phyloP scores from a whole-genome alignment of 495 filamentous ascomycete genomes.

The Cryomyces antarcticus region DNA sequence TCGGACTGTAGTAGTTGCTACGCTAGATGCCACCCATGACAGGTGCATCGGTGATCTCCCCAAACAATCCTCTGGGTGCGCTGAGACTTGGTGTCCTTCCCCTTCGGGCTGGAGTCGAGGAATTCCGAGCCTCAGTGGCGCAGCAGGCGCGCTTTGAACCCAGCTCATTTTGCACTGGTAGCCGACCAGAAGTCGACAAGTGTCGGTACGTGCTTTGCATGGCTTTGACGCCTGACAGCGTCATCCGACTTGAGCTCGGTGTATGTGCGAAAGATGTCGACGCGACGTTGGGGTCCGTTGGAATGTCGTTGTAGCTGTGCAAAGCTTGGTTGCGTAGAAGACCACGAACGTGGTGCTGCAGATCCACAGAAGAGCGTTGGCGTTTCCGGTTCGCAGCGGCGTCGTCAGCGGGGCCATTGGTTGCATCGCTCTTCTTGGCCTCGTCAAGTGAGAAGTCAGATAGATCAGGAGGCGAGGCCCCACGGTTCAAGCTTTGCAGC shows the following conservation, averaged over 20 bases:
- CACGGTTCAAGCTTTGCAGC: conserved; percentile 11
- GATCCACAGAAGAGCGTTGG: no score
- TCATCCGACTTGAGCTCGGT: conserved; percentile 2
- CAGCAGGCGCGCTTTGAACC: conserved; percentile 42
- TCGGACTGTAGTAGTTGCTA: no score
- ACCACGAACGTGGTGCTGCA: neutral
- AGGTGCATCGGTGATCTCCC: no score
- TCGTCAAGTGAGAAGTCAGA: neutral
- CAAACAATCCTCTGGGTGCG: no score
- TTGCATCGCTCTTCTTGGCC: conserved; percentile 17
- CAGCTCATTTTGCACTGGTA: conserved; percentile 17
- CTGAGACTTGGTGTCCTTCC: no score
- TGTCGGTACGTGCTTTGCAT: neutral
- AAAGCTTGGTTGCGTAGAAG: neutral
- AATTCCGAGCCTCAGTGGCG: conserved; percentile 14
- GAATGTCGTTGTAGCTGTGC: conserved; percentile 2
- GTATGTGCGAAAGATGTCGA: conserved; percentile 7
- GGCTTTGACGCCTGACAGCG: conserved; percentile 8
- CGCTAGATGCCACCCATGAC: no score
- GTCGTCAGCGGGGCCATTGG: conserved; percentile 23
- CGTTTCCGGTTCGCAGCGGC: neutral
- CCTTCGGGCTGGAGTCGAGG: no score
- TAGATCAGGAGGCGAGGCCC: conserved; percentile 4
- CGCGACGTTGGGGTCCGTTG: conserved; percentile 7
- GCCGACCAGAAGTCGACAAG: no score